Conservation (phyloP, 768 basidiomycete species). For the Tephrocybe sp. region DNA sequence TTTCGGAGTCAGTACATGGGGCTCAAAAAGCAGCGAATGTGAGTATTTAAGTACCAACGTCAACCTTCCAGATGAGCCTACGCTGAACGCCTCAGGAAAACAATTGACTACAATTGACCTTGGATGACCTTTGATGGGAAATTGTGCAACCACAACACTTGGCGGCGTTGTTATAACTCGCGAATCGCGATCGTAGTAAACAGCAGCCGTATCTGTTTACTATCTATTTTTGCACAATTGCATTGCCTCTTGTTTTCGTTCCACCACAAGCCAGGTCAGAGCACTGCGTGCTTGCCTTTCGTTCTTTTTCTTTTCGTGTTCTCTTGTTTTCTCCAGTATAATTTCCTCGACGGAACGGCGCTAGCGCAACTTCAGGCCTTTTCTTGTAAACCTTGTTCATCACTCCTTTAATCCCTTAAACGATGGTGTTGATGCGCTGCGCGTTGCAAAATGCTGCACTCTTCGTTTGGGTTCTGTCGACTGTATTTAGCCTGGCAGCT, state of each 20-base stretch:
- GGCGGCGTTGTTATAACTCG: background rate
- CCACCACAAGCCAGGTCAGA: conserved; percentile 2
- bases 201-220: background rate
- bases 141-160: too few relatives aligned
- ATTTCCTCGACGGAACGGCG: conserved; percentile 8
- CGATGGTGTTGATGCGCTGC: background rate
- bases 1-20: too few relatives aligned
- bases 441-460: background rate
- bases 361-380: too few relatives aligned
- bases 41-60: too few relatives aligned
- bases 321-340: conserved; percentile 2
- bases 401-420: background rate
- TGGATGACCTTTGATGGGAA: too few relatives aligned
- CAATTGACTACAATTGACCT: too few relatives aligned
- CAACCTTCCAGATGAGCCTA: too few relatives aligned
- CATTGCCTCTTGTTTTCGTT: background rate
- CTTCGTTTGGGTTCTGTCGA: background rate
- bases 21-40: too few relatives aligned
- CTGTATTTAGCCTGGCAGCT: background rate
- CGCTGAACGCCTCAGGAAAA: too few relatives aligned
- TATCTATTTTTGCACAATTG: background rate
- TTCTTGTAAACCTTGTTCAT: background rate
- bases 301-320: background rate
- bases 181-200: background rate
- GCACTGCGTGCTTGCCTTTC: conserved; percentile 1